Evolutionary conservation across 2,329 filamentous ascomycete species (phyloP).

Genomic region (Pleurostoma richardsiae): DNA sequence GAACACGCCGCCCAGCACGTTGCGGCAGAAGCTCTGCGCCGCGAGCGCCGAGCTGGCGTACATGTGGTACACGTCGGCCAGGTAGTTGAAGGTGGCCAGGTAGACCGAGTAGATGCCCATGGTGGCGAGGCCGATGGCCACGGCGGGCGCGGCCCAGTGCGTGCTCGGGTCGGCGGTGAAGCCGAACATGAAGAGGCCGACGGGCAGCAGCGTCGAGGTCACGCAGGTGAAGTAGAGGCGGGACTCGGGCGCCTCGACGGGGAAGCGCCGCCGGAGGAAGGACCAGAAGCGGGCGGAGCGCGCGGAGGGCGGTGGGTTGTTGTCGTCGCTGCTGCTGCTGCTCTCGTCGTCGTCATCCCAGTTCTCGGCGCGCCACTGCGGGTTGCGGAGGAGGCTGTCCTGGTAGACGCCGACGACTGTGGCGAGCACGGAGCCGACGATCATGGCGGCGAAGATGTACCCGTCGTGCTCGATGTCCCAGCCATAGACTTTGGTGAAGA

Average conservation of each 20-base stretch:
- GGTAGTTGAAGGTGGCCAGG: slow-evolving; percentile 86
- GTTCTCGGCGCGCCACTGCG: slow-evolving; percentile 25
- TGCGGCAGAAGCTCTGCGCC: slow-evolving; percentile 81
- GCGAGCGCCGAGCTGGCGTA: slow-evolving; percentile 84
- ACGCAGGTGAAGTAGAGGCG: slow-evolving; percentile 81
- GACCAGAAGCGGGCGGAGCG: slow-evolving; percentile 32
- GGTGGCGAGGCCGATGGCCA: slow-evolving; percentile 69
- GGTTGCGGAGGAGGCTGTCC: slow-evolving; percentile 56
- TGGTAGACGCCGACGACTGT: slow-evolving; percentile 68
- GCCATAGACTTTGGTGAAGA: slow-evolving; percentile 63
- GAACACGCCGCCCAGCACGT: slow-evolving; percentile 76
- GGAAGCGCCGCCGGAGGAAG: slow-evolving; percentile 38
- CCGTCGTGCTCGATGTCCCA: slow-evolving; percentile 66
- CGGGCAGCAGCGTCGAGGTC: slow-evolving; percentile 68
- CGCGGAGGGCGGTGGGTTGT: background rate
- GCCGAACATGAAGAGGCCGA: slow-evolving; percentile 77
- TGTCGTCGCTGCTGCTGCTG: slow-evolving; percentile 9
- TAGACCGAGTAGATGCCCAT: slow-evolving; percentile 87
- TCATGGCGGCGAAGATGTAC: slow-evolving; percentile 69
- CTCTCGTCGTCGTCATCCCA: slow-evolving; percentile 18
- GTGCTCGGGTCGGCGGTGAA: slow-evolving; percentile 59
- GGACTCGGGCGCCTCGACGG: slow-evolving; percentile 61
- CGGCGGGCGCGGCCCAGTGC: slow-evolving; percentile 67
- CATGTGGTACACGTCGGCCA: slow-evolving; percentile 80
- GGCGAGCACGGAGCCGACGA: slow-evolving; percentile 59